A percentile compares a stretch with the other conserved stretches of the same genome.
Conservation (phyloP, 1,139 yeast genomes). For the Taiozyma sp. region DNA sequence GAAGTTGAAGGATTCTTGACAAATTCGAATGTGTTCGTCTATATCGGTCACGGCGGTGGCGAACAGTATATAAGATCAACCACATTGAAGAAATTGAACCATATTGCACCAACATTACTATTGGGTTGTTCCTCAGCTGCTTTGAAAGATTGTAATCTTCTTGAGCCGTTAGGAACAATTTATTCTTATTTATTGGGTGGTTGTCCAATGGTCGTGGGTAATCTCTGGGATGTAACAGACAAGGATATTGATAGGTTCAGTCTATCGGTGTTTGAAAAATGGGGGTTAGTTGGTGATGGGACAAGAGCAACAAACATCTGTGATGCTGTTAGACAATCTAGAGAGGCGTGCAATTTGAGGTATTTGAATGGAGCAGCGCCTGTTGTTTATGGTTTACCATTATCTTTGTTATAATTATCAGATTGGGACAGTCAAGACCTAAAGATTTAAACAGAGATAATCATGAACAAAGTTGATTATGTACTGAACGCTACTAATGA, state of each 20-base stretch:
- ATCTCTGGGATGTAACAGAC: slow-evolving; percentile 96
- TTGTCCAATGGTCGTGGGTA: slow-evolving; percentile 76
- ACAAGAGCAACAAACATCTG: slow-evolving; percentile 29
- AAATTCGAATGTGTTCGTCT: slow-evolving; percentile 53
- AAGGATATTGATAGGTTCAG: slow-evolving; percentile 87
- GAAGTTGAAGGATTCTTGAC: slow-evolving; percentile 37
- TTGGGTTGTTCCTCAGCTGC: slow-evolving; percentile 91
- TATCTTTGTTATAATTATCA: slow-evolving; percentile 22
- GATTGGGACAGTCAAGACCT: not conserved
- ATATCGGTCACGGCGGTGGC: slow-evolving; percentile 95
- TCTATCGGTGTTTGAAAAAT: slow-evolving; percentile 45
- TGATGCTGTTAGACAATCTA: slow-evolving; percentile 49
- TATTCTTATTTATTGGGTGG: slow-evolving; percentile 75
- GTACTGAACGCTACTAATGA: not conserved
- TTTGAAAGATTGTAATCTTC: slow-evolving; percentile 49
- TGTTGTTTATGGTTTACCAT: slow-evolving; percentile 70
- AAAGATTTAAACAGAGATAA: not conserved
- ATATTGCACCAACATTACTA: slow-evolving; percentile 66
- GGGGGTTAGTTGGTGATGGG: slow-evolving; percentile 44
- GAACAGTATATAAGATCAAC: slow-evolving; percentile 65
- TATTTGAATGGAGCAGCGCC: slow-evolving; percentile 82
- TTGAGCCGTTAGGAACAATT: slow-evolving; percentile 75
- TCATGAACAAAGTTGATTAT: not conserved
- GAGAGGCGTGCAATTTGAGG: slow-evolving; percentile 58
- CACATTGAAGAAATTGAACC: slow-evolving; percentile 36